A percentile compares a stretch with the other conserved stretches of the same genome.
These are phyloP conservation scores for Paramarasmius palmivorus DNA, from an alignment of 1,284 basidiomycete genomes.

Conservation along the genomic window DNA sequence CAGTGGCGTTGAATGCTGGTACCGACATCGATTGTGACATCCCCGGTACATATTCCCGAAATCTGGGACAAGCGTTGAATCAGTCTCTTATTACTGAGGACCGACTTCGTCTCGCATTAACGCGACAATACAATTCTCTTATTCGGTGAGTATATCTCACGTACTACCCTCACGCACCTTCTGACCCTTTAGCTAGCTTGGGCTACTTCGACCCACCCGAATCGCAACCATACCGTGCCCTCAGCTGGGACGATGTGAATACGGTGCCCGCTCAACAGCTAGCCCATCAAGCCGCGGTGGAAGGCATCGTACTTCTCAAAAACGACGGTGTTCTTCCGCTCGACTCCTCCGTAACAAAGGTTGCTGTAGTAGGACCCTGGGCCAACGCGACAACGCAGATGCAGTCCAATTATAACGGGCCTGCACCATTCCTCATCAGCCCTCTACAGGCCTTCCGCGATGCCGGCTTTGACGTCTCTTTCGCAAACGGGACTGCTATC, in stretches of 20 bases:
- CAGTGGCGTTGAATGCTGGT: slow-evolving; percentile 51
- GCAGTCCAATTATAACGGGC: slow-evolving; percentile 58
- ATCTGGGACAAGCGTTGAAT: slow-evolving; percentile 48
- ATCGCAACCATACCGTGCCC: slow-evolving; percentile 49
- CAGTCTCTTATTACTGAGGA: slow-evolving; percentile 44
- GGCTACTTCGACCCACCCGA: slow-evolving; percentile 56
- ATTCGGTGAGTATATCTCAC: slow-evolving; percentile 37
- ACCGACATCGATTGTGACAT: slow-evolving; percentile 57
- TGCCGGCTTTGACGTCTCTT: slow-evolving; percentile 47
- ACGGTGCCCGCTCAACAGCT: slow-evolving; percentile 46
- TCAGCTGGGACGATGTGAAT: slow-evolving; percentile 47
- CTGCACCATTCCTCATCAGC: slow-evolving; percentile 54
- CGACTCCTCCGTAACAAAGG: slow-evolving; percentile 36
- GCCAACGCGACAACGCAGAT: slow-evolving; percentile 54
- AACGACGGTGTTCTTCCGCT: slow-evolving; percentile 57
- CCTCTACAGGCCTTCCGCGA: slow-evolving; percentile 48
- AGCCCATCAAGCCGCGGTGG: slow-evolving; percentile 49
- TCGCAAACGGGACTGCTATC: slow-evolving; percentile 42
- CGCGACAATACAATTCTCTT: slow-evolving; percentile 51
- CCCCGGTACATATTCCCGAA: slow-evolving; percentile 35
- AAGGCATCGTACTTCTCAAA: slow-evolving; percentile 56
- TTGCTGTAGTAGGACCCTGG: slow-evolving; percentile 57
- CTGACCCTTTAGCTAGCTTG: slow-evolving; percentile 31
- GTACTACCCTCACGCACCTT: not conserved
- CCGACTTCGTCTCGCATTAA: slow-evolving; percentile 43